Percentiles rank a stretch among this genome's conserved stretches.
phyloP scores from a whole-genome alignment of 495 filamentous ascomycete genomes.

The Penicillium canariense region DNA sequence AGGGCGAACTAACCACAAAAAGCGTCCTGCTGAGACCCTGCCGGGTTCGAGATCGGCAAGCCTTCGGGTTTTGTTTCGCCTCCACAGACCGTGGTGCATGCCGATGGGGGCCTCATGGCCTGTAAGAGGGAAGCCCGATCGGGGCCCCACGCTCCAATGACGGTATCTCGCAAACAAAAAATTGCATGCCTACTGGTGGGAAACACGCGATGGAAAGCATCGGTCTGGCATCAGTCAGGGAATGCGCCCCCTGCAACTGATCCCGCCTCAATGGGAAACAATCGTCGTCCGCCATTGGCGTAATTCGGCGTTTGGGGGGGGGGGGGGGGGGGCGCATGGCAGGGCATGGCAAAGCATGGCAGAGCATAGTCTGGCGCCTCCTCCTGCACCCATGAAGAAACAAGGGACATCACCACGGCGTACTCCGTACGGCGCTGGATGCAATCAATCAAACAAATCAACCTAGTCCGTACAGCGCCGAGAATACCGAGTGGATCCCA shows the following conservation, averaged over 20 bases:
- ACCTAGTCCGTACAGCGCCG: neutral
- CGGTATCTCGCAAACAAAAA: neutral
- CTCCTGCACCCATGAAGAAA: too few species aligned
- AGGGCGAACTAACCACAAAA: neutral
- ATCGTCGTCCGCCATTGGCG: conserved; percentile 17
- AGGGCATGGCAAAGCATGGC: neutral
- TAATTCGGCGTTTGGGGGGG: conserved; percentile 10
- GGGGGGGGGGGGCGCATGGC: too few species aligned
- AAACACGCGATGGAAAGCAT: neutral
- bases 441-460: neutral
- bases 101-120: neutral
- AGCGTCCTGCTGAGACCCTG: neutral
- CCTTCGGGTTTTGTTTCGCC: conserved; percentile 1
- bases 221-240: neutral
- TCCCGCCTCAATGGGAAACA: conserved; percentile 18
- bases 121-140: conserved; percentile 3
- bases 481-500: conserved; percentile 14
- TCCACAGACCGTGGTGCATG: conserved; percentile 5
- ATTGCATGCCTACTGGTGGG: neutral
- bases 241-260: conserved; percentile 11
- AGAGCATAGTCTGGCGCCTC: too few species aligned
- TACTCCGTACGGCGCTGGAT: too few species aligned
- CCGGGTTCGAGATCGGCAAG: conserved; percentile 12
- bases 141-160: conserved; percentile 6
- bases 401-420: too few species aligned